A percentile compares a stretch with the other conserved stretches of the same genome.
Conservation (phyloP, 78 protist genomes). For the Dictyostelium discoideum region dicty_2.7 NC_007089.4:1960501-1961000, state of each 20-base stretch:
- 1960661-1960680: conserved; percentile 87
- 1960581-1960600: too few relatives aligned
- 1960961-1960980: neutral
- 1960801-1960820: conserved; percentile 97
- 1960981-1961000: neutral
- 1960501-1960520: conserved; percentile 97
- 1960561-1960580: too few relatives aligned
- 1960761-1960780: conserved; percentile 92
- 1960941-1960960: neutral
- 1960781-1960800: conserved; percentile 96
- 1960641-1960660: neutral
- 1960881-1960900: neutral
- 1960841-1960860: conserved; percentile 68
- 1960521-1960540: conserved; percentile 93
- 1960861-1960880: neutral
- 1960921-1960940: neutral
- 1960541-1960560: neutral
- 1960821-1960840: conserved; percentile 93
- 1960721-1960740: conserved; percentile 90
- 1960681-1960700: conserved; percentile 97
- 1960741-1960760: conserved; percentile 97
- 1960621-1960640: neutral
- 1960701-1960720: conserved; percentile 93
- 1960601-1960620: neutral
- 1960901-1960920: neutral